Evolutionary conservation across 1,284 basidiomycete genomes (phyloP), one percentile per base, ranked within the genome.

Genomic region (Heterobasidion parviporum): DNA sequence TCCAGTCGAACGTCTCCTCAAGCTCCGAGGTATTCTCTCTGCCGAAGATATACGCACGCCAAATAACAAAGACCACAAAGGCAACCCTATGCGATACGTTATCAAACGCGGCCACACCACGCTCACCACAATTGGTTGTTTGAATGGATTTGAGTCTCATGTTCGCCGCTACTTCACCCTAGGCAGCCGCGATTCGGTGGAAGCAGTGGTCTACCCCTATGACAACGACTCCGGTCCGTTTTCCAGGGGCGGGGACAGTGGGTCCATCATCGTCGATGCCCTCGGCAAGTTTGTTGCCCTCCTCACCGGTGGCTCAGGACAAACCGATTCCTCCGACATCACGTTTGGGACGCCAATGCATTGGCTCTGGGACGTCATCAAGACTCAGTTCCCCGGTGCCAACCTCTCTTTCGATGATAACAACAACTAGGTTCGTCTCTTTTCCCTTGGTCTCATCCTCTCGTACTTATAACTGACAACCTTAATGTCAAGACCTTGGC

Each of bases 241-340:
- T 65, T 72, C 71, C 47, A 57, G 50, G 47, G 60, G 62, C 35
- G 72, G 73, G 6, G 71, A 74, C 63, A 71, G 66, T 63, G 73
- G 72, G 41, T 57, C 71, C 43, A 32, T 66, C 50, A 63, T 74
- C 58, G 67, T 65, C 58, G 59, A 52, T 54, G 46, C 63, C 62
- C 1, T 33, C 20, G 57, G 62, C 61, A 41, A 64, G 44, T 69
- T 68, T 52, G 62, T 64, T 60, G 63, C 60, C 55, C 59, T 66
- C 35, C 68, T 73, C 56, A 73, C 67, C 49, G 65, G 68, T 54
- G 70, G 70, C 8, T 57, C 67, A 8, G 57, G 57, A 15, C 15
- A 6, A n/a, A 50, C 48, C 12, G 48, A 56, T 35, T n/a, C 46
- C 5, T 61, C 62, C 10, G 71, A 74, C 53, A 65, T 72, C 54